phyloP scores from a whole-genome alignment of 2,329 filamentous ascomycete genomes.

The Corynespora cassiicola region DNA sequence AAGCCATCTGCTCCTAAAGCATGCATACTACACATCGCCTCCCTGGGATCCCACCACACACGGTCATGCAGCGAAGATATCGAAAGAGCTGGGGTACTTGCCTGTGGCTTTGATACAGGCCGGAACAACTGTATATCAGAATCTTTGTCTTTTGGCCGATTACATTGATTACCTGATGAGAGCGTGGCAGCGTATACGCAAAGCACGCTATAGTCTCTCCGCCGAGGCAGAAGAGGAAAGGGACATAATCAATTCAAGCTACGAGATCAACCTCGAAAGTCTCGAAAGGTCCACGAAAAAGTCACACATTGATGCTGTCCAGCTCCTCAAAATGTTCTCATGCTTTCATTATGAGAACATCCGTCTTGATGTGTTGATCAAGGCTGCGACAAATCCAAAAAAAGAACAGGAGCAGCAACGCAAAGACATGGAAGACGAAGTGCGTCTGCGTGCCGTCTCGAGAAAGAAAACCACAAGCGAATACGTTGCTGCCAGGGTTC shows the following conservation, averaged over 20 bases:
- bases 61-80: conserved; percentile 18
- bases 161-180: conserved; percentile 22
- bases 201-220: no score
- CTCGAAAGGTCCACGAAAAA: conserved; percentile 13
- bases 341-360: conserved; percentile 33
- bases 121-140: conserved; percentile 23
- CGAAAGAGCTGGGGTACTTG: conserved; percentile 30
- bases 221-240: conserved; percentile 18
- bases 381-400: conserved; percentile 1
- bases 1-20: conserved; percentile 26
- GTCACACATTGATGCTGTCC: conserved; percentile 28
- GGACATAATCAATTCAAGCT: conserved; percentile 33
- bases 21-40: conserved; percentile 15
- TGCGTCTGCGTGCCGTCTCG: no score
- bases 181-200: conserved; percentile 13
- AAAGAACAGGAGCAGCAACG: neutral
- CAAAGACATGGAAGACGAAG: conserved; percentile 1
- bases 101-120: conserved; percentile 32
- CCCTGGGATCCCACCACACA: conserved; percentile 21
- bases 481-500: neutral
- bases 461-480: neutral
- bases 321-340: conserved; percentile 34
- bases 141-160: conserved; percentile 20
- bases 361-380: conserved; percentile 12
- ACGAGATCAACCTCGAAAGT: conserved; percentile 23